phyloP scores from a whole-genome alignment of 768 basidiomycete species.

The Termitomyces sp. region DNA sequence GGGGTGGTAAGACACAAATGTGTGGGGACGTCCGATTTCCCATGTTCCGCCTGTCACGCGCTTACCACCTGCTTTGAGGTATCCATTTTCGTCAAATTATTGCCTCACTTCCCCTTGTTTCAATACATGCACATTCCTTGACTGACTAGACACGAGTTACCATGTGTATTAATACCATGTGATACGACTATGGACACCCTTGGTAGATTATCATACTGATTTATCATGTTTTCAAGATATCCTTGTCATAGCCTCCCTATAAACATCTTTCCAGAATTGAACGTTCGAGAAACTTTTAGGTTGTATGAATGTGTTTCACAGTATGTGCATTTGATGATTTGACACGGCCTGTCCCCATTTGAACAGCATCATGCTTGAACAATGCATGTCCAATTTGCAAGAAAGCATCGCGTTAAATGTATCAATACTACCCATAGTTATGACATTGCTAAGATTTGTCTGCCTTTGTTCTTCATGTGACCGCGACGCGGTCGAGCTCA shows the following conservation, averaged over 20 bases:
- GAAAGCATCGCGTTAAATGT: too few species aligned
- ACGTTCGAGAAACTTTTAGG: too few species aligned
- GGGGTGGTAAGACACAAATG: conserved; percentile 12
- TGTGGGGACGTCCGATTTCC: conserved; percentile 5
- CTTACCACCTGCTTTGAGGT: not conserved
- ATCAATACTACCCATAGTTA: too few species aligned
- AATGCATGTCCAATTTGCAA: too few species aligned
- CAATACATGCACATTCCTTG: not conserved
- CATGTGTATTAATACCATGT: not conserved
- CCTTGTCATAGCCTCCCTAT: not conserved
- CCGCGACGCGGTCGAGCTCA: conserved; percentile 12
- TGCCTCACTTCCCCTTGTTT: not conserved
- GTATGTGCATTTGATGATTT: too few species aligned
- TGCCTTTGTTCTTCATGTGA: conserved; percentile 14
- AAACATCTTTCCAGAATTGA: not conserved
- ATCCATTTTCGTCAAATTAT: conserved; percentile 5
- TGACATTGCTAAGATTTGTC: not conserved
- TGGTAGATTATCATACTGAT: too few species aligned
- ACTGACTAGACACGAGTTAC: not conserved
- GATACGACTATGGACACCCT: not conserved
- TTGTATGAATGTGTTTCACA: too few species aligned
- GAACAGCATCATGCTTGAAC: too few species aligned
- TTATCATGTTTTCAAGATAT: not conserved
- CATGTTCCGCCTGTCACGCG: conserved; percentile 17
- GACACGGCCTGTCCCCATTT: too few species aligned